phyloP scores from a whole-genome alignment of 176 grass and related monocot species.

The Oryza meridionalis region DNA sequence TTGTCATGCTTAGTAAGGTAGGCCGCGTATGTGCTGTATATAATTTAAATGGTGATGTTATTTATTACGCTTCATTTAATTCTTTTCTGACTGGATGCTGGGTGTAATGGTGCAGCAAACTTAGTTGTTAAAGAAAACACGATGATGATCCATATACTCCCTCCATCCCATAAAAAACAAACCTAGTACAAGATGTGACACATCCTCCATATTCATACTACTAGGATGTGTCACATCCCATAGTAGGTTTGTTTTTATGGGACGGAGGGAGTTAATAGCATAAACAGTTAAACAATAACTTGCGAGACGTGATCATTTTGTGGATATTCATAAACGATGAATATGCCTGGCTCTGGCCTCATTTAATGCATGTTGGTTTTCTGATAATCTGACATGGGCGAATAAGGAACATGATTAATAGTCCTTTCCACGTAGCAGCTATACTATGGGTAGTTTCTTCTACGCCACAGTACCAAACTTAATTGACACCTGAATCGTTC shows the following conservation, averaged over 20 bases:
- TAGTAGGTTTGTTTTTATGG: too few relatives aligned
- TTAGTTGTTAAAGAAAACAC: slow-evolving; percentile 1
- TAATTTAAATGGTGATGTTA: neutral
- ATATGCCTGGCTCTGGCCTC: neutral
- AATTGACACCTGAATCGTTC: slow-evolving; percentile 3
- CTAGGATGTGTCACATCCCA: too few relatives aligned
- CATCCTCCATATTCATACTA: too few relatives aligned
- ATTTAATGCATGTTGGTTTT: slow-evolving; percentile 4
- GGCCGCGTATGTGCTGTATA: neutral
- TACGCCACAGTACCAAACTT: neutral
- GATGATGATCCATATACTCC: neutral
- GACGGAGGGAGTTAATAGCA: neutral
- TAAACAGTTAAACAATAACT: neutral
- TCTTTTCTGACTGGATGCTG: neutral
- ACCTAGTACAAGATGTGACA: too few relatives aligned
- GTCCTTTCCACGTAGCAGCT: neutral
- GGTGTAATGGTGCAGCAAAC: neutral
- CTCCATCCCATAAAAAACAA: too few relatives aligned
- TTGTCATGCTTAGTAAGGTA: slow-evolving; percentile 98
- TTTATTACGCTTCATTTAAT: neutral
- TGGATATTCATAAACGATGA: neutral
- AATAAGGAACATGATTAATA: neutral
- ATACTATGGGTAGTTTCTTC: slow-evolving; percentile 12
- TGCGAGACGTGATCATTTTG: neutral
- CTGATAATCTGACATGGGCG: slow-evolving; percentile 14